phyloP scores from a whole-genome alignment of 2,329 filamentous ascomycete species.

The Fusarium solani-melongenae region DNA sequence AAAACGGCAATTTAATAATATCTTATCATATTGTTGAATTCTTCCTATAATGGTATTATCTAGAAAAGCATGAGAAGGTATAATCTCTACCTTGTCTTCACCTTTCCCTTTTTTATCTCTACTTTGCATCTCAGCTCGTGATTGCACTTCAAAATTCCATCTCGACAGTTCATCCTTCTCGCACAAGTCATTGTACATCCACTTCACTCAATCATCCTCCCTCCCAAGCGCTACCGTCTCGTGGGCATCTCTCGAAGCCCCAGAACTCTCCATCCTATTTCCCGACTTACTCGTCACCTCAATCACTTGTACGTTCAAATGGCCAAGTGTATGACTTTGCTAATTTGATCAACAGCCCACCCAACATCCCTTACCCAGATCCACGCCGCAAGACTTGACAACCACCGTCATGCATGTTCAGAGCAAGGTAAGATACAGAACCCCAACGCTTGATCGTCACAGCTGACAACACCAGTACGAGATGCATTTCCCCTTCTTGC shows the following conservation, averaged over 20 bases:
- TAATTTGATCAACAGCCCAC: rapidly evolving
- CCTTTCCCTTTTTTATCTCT: not conserved
- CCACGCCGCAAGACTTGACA: not conserved
- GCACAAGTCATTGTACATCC: not conserved
- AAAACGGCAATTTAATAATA: not conserved
- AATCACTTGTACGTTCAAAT: not conserved
- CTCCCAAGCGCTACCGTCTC: not conserved
- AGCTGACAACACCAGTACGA: not conserved
- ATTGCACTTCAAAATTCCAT: not conserved
- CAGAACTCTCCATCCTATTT: not conserved
- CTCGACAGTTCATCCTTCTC: not conserved
- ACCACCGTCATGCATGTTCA: not conserved
- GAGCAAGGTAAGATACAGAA: not conserved
- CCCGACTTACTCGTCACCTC: not conserved
- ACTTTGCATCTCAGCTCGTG: not conserved
- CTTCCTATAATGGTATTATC: too few relatives aligned
- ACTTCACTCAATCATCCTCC: not conserved
- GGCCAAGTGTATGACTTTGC: not conserved
- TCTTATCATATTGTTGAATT: too few relatives aligned
- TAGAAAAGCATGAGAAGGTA: too few relatives aligned
- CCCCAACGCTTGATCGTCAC: not conserved
- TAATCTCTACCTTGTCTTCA: not conserved
- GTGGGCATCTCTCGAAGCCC: not conserved
- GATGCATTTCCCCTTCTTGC: not conserved
- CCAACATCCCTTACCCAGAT: not conserved